Percentiles rank a stretch among this genome's conserved stretches.
phyloP scores from a whole-genome alignment of 208 protist genomes.

The Porcisia deanei region DNA sequence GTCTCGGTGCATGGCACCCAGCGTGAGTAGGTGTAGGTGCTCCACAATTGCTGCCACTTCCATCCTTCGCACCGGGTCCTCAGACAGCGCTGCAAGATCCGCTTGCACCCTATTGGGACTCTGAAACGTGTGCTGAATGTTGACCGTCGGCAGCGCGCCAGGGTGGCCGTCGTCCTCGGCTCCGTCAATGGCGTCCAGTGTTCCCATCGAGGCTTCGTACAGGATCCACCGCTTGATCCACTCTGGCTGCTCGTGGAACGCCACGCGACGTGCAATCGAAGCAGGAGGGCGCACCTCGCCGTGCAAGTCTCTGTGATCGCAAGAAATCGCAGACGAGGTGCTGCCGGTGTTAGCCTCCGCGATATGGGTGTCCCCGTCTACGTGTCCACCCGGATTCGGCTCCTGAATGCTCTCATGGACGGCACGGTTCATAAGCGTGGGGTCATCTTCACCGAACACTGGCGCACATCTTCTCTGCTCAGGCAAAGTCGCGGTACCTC shows the following conservation, averaged over 20 bases:
- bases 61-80: constrained; percentile 14
- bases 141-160: neutral
- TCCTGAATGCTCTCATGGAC: neutral
- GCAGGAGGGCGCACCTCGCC: constrained; percentile 14
- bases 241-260: constrained; percentile 47
- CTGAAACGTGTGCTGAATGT: neutral
- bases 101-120: neutral
- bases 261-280: constrained; percentile 19
- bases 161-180: neutral
- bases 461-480: neutral
- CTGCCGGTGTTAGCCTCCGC: neutral
- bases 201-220: constrained; percentile 89
- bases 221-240: constrained; percentile 85
- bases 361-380: neutral
- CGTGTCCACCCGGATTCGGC: too few relatives aligned
- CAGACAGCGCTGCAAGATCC: constrained; percentile 2
- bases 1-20: constrained; percentile 28
- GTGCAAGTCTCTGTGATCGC: neutral
- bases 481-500: neutral
- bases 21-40: constrained; percentile 30
- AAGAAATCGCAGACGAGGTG: too few relatives aligned
- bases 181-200: constrained; percentile 60
- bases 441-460: neutral
- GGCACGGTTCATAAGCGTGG: neutral
- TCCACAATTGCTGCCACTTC: constrained; percentile 29